phyloP scores from a whole-genome alignment of 495 filamentous ascomycete species.

The Clavariopsis aquatica region DNA sequence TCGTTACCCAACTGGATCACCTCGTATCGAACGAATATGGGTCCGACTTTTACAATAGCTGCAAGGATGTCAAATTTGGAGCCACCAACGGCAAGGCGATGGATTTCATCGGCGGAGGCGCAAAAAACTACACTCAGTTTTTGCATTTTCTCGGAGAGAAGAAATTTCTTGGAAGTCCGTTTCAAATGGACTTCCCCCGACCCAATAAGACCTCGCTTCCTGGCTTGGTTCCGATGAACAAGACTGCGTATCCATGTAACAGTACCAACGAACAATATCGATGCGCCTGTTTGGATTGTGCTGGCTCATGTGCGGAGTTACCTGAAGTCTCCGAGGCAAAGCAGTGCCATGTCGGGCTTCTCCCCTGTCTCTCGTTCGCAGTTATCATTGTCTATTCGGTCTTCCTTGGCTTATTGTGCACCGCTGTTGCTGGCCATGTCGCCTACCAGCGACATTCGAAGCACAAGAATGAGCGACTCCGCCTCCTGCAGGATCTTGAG shows the following conservation, averaged over 20 bases:
- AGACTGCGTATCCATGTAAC: conserved; percentile 80
- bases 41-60: conserved; percentile 89
- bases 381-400: conserved; percentile 84
- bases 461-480: conserved; percentile 74
- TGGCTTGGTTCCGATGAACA: conserved; percentile 68
- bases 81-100: conserved; percentile 89
- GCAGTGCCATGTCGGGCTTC: conserved; percentile 76
- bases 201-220: conserved; percentile 53
- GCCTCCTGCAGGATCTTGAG: conserved; percentile 79
- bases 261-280: conserved; percentile 79
- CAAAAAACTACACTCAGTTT: conserved; percentile 83
- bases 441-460: conserved; percentile 70
- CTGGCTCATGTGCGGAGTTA: conserved; percentile 76
- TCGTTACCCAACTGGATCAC: conserved; percentile 88
- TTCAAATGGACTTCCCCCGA: conserved; percentile 90
- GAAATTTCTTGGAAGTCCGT: conserved; percentile 85
- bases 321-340: conserved; percentile 66
- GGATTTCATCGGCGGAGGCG: conserved; percentile 91
- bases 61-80: conserved; percentile 97
- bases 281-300: conserved; percentile 93
- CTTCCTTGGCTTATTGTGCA: conserved; percentile 65
- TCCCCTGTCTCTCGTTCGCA: conserved; percentile 89
- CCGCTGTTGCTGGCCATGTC: conserved; percentile 69
- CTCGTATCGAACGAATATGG: conserved; percentile 86
- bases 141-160: conserved; percentile 90